Base-by-base conservation (phyloP, 192 early-diverging fungal genomes). In the Rhizophlyctis rosea region DNA sequence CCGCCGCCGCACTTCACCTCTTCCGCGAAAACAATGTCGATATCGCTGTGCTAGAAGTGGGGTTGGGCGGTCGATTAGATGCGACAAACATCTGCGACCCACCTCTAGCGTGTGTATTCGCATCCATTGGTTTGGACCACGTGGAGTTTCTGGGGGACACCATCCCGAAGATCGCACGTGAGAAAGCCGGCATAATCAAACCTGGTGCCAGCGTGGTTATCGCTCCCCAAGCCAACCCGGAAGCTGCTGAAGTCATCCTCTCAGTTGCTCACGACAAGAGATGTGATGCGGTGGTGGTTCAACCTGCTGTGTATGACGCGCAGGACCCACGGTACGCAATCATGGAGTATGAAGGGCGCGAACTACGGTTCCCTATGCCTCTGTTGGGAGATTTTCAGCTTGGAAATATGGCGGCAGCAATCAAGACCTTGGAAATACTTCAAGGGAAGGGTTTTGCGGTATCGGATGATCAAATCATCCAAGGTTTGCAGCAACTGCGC, bases 131-230 rank as follows among this genome's bases (percentile, higher is more conserved):
- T 9, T 49, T 86, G 57, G 92, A 94, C 61, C 92, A 94, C 57
- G 63, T 85, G 18, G 84, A 82, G 24, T 68, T 90, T 28, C 76
- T 94, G 0, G 92, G 92, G 14, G 57, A 68, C 59, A 87, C 74
- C 4, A 62, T 91, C 9, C 72, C 76, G 53, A 76, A 81, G 51
- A 93, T 94, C 47, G 88, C 92, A 0, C 29, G 30, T 2, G 86
- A 90, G 29, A 94, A 94, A 75, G 81, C 83, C 5, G 92, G 92
- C 1, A 94, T 94, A 55, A 79, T 94, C 34, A 86, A 86, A 47
- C 30, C 60, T 0, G 67, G 65, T 13, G 57, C 58, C 24, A 50
- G 27, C 0, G 72, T 47, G 13, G 76, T 73, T 27, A 61, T 83
- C 33, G 83, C 77, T 0, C 76, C 74, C 4, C 91, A 93, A 65